Conservation (phyloP, 2,329 filamentous ascomycete species). For the Sporothrix brasiliensis region DNA sequence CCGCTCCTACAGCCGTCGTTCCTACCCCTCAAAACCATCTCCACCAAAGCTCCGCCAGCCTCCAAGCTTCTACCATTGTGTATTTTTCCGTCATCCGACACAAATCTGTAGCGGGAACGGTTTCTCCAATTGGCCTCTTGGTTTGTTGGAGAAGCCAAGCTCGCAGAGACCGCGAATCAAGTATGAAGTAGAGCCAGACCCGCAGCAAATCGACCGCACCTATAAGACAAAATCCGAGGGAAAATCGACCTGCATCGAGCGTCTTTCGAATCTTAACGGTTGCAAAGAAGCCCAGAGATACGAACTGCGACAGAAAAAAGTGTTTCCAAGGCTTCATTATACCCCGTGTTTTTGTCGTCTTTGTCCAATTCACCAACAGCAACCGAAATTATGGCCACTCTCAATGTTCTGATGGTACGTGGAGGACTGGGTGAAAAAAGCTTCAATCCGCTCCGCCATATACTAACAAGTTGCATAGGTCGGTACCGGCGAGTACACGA, state of each 20-base stretch:
- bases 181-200: background rate
- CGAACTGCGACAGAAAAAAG: background rate
- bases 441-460: background rate
- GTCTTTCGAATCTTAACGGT: background rate
- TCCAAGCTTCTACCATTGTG: background rate
- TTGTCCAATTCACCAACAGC: background rate
- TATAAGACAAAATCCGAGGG: background rate
- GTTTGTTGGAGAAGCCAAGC: background rate
- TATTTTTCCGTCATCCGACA: constrained; percentile 27
- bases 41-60: constrained; percentile 19
- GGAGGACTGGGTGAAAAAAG: background rate
- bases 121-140: constrained; percentile 25
- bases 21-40: constrained; percentile 20
- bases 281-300: background rate
- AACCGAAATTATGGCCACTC: constrained; percentile 54
- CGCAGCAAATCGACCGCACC: background rate
- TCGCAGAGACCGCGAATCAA: background rate
- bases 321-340: background rate
- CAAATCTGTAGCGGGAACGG: constrained; percentile 4
- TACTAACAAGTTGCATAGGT: constrained; percentile 55
- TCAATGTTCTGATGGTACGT: constrained; percentile 70
- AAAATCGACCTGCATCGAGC: background rate
- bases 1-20: background rate
- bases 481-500: constrained; percentile 95
- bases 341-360: background rate